phyloP scores from a whole-genome alignment of 441 rosid species.

The Populus hybrid region DNA sequence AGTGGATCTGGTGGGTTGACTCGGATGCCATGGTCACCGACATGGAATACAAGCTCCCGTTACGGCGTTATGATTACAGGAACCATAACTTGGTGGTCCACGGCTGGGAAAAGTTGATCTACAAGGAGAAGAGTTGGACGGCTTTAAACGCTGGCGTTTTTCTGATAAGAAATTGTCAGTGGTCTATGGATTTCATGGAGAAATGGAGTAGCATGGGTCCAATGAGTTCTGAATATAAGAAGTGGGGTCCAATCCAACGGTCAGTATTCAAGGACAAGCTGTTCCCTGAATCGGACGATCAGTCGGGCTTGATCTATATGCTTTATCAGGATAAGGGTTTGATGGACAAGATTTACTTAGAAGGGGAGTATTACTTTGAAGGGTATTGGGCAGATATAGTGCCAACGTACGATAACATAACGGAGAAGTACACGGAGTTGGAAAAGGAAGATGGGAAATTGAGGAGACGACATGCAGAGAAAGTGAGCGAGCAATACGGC shows the following conservation, averaged over 20 bases:
- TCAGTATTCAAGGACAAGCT: constrained; percentile 68
- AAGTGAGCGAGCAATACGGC: constrained; percentile 68
- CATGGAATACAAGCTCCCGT: constrained; percentile 85
- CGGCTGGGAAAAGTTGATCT: constrained; percentile 68
- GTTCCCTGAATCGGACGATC: constrained; percentile 76
- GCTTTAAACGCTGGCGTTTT: constrained; percentile 75
- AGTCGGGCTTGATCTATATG: constrained; percentile 70
- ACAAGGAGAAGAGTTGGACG: constrained; percentile 68
- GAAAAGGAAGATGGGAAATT: constrained; percentile 44
- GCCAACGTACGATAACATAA: constrained; percentile 46
- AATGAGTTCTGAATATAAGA: constrained; percentile 35
- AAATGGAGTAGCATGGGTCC: constrained; percentile 60
- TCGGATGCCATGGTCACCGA: constrained; percentile 88
- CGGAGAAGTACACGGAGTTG: constrained; percentile 50
- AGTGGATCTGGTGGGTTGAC: constrained; percentile 99
- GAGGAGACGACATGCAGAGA: constrained; percentile 82
- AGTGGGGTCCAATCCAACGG: constrained; percentile 68
- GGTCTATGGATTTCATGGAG: constrained; percentile 86
- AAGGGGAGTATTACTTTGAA: constrained; percentile 65
- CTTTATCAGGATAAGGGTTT: constrained; percentile 46
- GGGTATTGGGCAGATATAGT: constrained; percentile 75
- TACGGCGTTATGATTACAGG: constrained; percentile 53
- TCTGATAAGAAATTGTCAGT: constrained; percentile 78
- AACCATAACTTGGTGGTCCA: constrained; percentile 74
- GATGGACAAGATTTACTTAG: constrained; percentile 63